A percentile compares a stretch with the other conserved stretches of the same genome.
Evolutionary conservation across 495 filamentous ascomycete genomes (phyloP).

Genomic region (Tuber magnatum): DNA sequence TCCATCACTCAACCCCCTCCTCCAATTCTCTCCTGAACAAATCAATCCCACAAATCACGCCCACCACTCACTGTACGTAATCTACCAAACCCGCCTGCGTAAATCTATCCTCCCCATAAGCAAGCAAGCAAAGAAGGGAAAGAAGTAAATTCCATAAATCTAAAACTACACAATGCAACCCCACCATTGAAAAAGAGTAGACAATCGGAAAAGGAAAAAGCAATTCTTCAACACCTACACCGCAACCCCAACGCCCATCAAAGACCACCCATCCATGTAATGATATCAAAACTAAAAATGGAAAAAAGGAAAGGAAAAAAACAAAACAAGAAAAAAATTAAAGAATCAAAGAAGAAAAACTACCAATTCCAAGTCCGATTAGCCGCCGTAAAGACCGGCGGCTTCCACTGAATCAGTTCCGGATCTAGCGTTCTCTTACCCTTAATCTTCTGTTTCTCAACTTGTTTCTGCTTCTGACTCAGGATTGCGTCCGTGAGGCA

Average conservation of each 20-base stretch:
- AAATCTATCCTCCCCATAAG: neutral
- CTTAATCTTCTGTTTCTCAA: constrained; percentile 68
- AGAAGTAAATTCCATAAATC: neutral
- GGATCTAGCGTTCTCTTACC: constrained; percentile 67
- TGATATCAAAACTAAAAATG: neutral
- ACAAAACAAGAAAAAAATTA: neutral
- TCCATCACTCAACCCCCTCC: neutral
- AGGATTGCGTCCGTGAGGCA: constrained; percentile 73
- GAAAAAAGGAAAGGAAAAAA: neutral
- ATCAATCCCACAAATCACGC: neutral
- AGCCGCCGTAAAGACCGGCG: constrained; percentile 83
- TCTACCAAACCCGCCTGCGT: neutral
- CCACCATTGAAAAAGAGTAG: neutral
- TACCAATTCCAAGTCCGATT: constrained; percentile 95
- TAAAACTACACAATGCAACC: neutral
- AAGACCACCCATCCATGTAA: neutral
- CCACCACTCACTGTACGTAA: neutral
- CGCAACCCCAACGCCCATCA: neutral
- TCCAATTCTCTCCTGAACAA: neutral
- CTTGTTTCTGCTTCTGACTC: constrained; percentile 64
- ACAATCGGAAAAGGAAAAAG: neutral
- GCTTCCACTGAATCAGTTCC: constrained; percentile 81
- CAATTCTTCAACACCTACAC: neutral
- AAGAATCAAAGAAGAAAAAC: constrained; percentile 9
- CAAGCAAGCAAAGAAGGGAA: neutral